Percentiles rank a stretch among this genome's conserved stretches.
phyloP scores from a whole-genome alignment of 2,329 filamentous ascomycete genomes.

The Fusarium albosuccineum region DNA sequence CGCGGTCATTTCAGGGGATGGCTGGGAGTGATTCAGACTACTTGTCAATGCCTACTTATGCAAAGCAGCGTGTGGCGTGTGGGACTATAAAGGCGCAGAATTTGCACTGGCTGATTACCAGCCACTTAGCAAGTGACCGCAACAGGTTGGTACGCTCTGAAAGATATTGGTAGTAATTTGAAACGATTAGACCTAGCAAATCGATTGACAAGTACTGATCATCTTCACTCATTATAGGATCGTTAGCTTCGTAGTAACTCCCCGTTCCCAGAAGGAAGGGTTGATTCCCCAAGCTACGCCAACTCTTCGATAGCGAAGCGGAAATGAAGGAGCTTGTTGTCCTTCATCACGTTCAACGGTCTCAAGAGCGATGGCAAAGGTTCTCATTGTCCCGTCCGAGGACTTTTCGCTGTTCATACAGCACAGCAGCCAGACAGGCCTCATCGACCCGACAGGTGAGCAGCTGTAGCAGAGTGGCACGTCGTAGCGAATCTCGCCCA shows the following conservation, averaged over 20 bases:
- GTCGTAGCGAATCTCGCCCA: constrained; percentile 11
- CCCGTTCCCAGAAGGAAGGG: constrained; percentile 8
- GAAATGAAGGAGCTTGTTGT: not conserved
- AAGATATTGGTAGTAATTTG: no score
- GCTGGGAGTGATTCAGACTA: no score
- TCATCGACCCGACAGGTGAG: constrained; percentile 4
- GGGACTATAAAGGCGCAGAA: no score
- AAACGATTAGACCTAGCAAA: no score
- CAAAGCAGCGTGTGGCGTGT: no score
- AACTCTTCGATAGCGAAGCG: constrained; percentile 8
- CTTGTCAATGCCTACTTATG: no score
- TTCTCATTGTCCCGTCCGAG: not conserved
- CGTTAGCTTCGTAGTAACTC: not conserved
- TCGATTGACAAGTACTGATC: no score
- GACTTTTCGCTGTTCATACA: constrained; percentile 15
- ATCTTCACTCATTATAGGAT: not conserved
- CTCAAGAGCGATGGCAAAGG: constrained; percentile 8
- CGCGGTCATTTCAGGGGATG: no score
- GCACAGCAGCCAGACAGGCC: constrained; percentile 1
- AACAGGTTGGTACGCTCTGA: no score
- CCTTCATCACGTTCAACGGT: not conserved
- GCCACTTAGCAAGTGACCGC: no score
- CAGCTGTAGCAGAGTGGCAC: constrained; percentile 8
- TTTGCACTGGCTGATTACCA: no score
- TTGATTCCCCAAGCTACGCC: constrained; percentile 10